These are phyloP conservation scores for Amyloporia xantha DNA, from an alignment of 768 basidiomycete genomes.

Conservation along the genomic window DNA sequence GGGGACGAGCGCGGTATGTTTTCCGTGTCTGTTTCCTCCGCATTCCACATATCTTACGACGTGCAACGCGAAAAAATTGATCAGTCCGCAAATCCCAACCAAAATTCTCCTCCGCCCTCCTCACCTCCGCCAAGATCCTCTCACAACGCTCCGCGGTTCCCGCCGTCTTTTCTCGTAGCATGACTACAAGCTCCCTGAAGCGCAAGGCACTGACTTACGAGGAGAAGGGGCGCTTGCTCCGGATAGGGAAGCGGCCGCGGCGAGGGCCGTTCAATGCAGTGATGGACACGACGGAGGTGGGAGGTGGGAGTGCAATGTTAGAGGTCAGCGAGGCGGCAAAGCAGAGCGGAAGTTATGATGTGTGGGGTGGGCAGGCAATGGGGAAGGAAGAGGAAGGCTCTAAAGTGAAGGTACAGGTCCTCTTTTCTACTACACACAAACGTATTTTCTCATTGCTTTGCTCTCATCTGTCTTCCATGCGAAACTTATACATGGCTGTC, in stretches of 20 bases:
- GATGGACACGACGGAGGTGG: conserved; percentile 61
- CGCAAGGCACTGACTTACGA: conserved; percentile 48
- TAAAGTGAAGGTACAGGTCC: conserved; percentile 45
- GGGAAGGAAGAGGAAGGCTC: conserved; percentile 26
- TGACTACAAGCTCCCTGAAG: conserved; percentile 29
- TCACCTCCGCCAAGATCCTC: conserved; percentile 75
- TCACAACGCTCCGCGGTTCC: conserved; percentile 84
- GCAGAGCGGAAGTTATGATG: conserved; percentile 58
- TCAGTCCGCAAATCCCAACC: conserved; percentile 56
- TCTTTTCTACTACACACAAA: background rate
- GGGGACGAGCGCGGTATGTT: conserved; percentile 74
- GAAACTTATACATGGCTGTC: background rate
- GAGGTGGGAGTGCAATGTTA: conserved; percentile 55
- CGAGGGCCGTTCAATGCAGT: conserved; percentile 69
- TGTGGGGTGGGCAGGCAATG: conserved; percentile 40
- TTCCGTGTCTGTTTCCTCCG: background rate
- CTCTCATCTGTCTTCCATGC: too few species aligned
- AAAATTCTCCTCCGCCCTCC: conserved; percentile 42
- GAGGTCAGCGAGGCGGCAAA: conserved; percentile 66
- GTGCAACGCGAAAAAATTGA: too few species aligned
- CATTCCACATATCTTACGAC: too few species aligned
- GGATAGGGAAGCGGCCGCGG: conserved; percentile 67
- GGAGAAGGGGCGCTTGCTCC: conserved; percentile 69
- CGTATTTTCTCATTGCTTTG: too few species aligned
- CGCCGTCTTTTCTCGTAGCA: conserved; percentile 63